Base-by-base conservation (phyloP, 169 alveolate genomes). In the Toxoplasma gondii region DNA sequence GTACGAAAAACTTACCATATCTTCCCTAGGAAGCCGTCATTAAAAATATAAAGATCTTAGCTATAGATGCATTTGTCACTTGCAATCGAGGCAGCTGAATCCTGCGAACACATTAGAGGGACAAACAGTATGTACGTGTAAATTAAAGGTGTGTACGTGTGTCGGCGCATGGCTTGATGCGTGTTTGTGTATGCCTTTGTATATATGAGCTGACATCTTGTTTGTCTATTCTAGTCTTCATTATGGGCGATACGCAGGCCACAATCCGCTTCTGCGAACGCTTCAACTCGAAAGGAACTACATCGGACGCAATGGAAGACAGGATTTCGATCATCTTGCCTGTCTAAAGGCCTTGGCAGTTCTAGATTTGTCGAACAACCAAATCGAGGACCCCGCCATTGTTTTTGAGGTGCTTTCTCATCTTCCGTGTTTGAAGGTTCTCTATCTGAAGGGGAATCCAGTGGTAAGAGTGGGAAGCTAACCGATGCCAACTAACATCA, bases 401-500 rank as follows among this genome's bases (percentile, higher is more conserved):
- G 93, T 97, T 0, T 96, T 96, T n/a, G 98, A 97, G 94, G 96
- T 97, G 22, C 95, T 98, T 44, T 93, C 93, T 34, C 96, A 97
- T 83, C 90, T 98, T 92, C 97, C 97, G 0, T 94, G 96, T 78
- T 96, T 98, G 45, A 96, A 97, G 88, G 99, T 98, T 24, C 94
- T 98, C 45, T 98, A 98, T 95, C 93, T 97, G 88, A 94, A 97
- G 93, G 98, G 98, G 45, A 98, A 98, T 93, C 97, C 97, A 34
- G 98, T 97, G 12, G 94, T 94, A 44, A 70, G 92, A 19, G 58
- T 49, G 0, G 58, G 10, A 49, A 49, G 58, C 22, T 49, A 69
- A 69, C 19, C 16, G 22, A 17, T 9, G 58, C 22, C 58, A 49
- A 49, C 58, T 39, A 39, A 39, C 41, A 0, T 39, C 41, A 0